These are phyloP conservation scores for Penicillium corylophilum DNA, from an alignment of 2,329 filamentous ascomycete species.

Conservation along the genomic window DNA sequence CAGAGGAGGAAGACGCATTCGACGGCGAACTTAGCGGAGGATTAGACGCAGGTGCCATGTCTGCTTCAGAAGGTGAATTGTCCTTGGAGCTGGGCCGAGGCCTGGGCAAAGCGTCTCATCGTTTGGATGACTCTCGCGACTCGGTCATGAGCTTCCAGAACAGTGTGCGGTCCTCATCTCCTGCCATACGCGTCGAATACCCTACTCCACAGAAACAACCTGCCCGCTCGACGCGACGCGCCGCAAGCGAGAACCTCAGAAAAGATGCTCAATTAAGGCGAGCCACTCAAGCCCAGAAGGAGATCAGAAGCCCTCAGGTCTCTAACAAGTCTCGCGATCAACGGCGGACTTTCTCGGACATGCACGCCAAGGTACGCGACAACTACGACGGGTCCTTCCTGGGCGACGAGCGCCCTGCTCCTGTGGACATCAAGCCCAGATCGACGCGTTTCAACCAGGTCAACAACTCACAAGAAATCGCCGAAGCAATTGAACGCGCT, in stretches of 20 bases:
- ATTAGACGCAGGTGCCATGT: conserved; percentile 4
- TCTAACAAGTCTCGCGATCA: conserved; percentile 36
- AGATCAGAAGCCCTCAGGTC: conserved; percentile 40
- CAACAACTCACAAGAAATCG: conserved; percentile 44
- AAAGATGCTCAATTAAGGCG: conserved; percentile 43
- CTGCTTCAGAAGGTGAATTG: conserved; percentile 46
- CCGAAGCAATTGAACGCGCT: conserved; percentile 40
- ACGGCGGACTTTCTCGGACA: conserved; percentile 55
- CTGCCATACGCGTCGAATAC: conserved; percentile 40
- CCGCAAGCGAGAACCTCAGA: conserved; percentile 38
- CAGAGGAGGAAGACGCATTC: conserved; percentile 37
- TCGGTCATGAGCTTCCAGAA: conserved; percentile 51
- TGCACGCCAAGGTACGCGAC: conserved; percentile 54
- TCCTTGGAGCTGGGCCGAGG: conserved; percentile 61
- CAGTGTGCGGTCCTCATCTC: conserved; percentile 43
- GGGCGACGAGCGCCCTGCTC: conserved; percentile 51
- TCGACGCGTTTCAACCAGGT: conserved; percentile 57
- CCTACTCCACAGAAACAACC: conserved; percentile 37
- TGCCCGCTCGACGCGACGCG: conserved; percentile 33
- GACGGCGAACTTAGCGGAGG: conserved; percentile 17
- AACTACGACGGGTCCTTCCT: conserved; percentile 55
- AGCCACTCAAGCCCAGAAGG: conserved; percentile 42
- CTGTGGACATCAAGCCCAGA: conserved; percentile 43
- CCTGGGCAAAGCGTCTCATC: conserved; percentile 37
- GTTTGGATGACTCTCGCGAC: conserved; percentile 51